Evolutionary conservation across 805 yeast genomes (phyloP).

Genomic region (Teunomyces stri): DNA sequence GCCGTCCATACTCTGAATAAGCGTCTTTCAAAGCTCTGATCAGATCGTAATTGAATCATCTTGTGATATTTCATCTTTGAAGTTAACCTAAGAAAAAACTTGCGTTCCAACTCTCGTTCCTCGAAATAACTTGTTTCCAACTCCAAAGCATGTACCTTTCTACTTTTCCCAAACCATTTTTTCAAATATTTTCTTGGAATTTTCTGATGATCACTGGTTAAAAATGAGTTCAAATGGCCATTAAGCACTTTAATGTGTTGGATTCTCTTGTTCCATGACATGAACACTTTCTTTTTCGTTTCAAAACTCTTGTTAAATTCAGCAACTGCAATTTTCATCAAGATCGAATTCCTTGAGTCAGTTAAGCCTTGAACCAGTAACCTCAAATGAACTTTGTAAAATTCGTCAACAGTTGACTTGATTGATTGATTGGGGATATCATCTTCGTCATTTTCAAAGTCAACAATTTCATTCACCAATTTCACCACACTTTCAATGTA

Average conservation of each 20-base stretch:
- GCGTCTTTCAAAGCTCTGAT: neutral
- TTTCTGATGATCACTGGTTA: neutral
- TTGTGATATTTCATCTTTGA: conserved; percentile 4
- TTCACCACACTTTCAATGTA: conserved; percentile 19
- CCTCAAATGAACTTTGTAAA: conserved; percentile 23
- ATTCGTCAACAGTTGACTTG: conserved; percentile 18
- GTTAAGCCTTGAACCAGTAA: conserved; percentile 9
- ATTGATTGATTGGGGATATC: conserved; percentile 11
- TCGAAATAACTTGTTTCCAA: conserved; percentile 1
- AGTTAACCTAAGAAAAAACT: conserved; percentile 14
- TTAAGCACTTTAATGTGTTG: neutral
- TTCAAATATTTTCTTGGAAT: neutral
- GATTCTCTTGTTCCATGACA: conserved; percentile 23
- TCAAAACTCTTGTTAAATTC: conserved; percentile 11
- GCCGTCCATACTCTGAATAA: neutral
- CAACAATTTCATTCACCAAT: conserved; percentile 23
- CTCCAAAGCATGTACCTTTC: neutral
- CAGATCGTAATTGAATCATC: neutral
- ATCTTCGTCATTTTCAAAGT: conserved; percentile 26
- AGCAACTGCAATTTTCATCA: conserved; percentile 29
- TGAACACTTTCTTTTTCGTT: conserved; percentile 6
- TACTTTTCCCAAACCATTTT: neutral
- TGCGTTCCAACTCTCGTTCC: neutral
- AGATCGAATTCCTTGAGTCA: conserved; percentile 16
- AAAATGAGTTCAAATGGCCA: neutral